Percentiles rank a stretch among this genome's conserved stretches.
These are phyloP conservation scores for Cylindrotheca closterium DNA, from an alignment of 108 stramenopile species.

Conservation along the genomic window DNA sequence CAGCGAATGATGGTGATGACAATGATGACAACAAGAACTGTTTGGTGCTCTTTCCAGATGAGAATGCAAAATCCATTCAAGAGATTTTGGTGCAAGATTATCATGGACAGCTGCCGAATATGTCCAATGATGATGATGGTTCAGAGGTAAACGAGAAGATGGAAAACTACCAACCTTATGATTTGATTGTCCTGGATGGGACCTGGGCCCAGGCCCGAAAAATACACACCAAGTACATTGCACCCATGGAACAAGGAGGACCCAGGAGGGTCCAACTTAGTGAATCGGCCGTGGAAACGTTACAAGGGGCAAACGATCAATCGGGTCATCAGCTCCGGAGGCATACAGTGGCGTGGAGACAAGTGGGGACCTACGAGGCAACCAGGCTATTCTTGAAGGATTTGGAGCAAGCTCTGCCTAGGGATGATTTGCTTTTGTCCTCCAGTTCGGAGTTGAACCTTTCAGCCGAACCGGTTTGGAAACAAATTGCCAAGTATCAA, in stretches of 20 bases:
- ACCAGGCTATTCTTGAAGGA: constrained; percentile 56
- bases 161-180: constrained; percentile 3
- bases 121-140: neutral
- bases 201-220: constrained; percentile 77
- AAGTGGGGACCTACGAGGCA: constrained; percentile 67
- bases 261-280: constrained; percentile 48
- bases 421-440: too few species aligned
- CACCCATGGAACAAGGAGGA: constrained; percentile 6
- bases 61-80: constrained; percentile 51
- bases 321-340: constrained; percentile 52
- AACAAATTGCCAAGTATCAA: constrained; percentile 23
- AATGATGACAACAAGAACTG: constrained; percentile 14
- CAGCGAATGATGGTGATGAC: too few species aligned
- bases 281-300: constrained; percentile 29
- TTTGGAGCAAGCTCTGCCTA: constrained; percentile 13
- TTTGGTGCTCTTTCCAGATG: constrained; percentile 69
- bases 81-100: constrained; percentile 19
- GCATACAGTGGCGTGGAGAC: constrained; percentile 66
- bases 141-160: neutral
- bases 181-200: constrained; percentile 73
- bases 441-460: too few species aligned
- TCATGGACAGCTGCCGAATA: neutral
- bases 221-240: constrained; percentile 44
- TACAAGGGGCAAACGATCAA: constrained; percentile 9
- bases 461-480: too few species aligned